phyloP scores from a whole-genome alignment of 345 rosid species.

The Zanthoxylum bungeanum region DNA sequence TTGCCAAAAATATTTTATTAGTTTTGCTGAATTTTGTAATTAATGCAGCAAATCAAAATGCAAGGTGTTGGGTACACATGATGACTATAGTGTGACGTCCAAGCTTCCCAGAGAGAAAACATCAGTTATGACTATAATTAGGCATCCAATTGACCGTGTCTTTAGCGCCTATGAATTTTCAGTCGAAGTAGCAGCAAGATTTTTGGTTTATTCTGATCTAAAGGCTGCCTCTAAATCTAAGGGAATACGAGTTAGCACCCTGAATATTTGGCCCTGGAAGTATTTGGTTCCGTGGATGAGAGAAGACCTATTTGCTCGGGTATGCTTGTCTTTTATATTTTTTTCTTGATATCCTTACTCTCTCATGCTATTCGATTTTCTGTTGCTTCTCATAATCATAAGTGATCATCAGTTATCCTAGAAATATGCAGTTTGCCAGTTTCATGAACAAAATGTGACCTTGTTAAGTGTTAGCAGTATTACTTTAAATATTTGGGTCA shows the following conservation, averaged over 20 bases:
- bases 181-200: constrained; percentile 93
- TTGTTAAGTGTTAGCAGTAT: neutral
- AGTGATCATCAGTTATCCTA: neutral
- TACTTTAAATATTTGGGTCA: neutral
- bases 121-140: constrained; percentile 84
- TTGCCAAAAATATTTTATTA: neutral
- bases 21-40: constrained; percentile 8
- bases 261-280: constrained; percentile 99
- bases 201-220: constrained; percentile 92
- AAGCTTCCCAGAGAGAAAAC: constrained; percentile 78
- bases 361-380: neutral
- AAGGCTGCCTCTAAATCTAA: constrained; percentile 68
- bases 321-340: constrained; percentile 28
- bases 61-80: constrained; percentile 84
- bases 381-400: constrained; percentile 8
- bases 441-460: neutral
- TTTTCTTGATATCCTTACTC: neutral
- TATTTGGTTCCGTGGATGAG: constrained; percentile 98
- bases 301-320: constrained; percentile 90
- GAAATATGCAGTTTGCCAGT: neutral
- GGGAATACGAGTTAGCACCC: constrained; percentile 81
- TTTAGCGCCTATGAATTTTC: constrained; percentile 95
- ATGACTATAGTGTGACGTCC: constrained; percentile 93
- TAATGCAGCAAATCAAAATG: constrained; percentile 69
- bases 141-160: constrained; percentile 86